phyloP scores from a whole-genome alignment of 257 asterid genomes.

The Solanum pinnatisectum region DNA sequence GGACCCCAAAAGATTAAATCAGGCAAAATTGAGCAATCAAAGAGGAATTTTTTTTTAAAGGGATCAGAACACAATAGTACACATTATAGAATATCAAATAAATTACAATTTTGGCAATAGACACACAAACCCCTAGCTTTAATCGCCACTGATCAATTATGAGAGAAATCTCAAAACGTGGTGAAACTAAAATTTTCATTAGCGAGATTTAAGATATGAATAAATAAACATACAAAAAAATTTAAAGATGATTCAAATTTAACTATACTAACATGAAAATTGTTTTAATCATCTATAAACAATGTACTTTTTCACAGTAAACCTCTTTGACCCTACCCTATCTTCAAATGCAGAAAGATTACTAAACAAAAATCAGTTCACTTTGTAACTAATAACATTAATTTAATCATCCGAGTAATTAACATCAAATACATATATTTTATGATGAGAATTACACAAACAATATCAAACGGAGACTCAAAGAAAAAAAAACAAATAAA shows the following conservation, averaged over 20 bases:
- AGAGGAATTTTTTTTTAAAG: neutral
- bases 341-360: neutral
- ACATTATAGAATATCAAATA: neutral
- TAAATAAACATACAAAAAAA: no score
- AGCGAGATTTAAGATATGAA: no score
- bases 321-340: neutral
- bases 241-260: no score
- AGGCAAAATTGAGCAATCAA: neutral
- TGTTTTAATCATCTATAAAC: no score
- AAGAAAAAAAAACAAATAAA: no score
- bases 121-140: neutral
- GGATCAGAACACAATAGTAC: neutral
- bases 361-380: no score
- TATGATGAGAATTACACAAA: neutral
- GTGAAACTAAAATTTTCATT: no score
- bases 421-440: neutral
- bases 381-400: no score
- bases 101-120: neutral
- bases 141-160: neutral
- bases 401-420: neutral
- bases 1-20: neutral
- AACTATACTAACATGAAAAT: no score
- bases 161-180: neutral
- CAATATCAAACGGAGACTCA: neutral
- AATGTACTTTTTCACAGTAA: no score